Evolutionary conservation across 1,139 yeast genomes (phyloP).

Genomic region (Magnusiomyces tetraspermus): DNA sequence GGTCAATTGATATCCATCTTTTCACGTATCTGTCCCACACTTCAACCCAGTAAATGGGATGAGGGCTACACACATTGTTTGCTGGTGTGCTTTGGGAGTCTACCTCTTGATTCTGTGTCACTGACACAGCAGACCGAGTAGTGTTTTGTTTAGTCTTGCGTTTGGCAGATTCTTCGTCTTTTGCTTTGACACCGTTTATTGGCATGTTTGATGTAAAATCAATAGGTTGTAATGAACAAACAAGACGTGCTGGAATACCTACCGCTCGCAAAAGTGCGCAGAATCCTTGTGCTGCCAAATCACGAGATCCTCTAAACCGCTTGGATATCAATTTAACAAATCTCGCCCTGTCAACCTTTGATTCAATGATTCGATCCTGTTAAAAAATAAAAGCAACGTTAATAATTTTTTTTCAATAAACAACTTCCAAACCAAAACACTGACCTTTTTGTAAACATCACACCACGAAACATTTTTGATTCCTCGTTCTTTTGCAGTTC

Average conservation of each 20-base stretch:
- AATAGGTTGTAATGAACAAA: slow-evolving; percentile 81
- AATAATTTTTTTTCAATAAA: no score
- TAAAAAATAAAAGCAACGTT: not conserved
- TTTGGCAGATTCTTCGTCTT: slow-evolving; percentile 5
- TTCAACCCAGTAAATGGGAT: slow-evolving; percentile 87
- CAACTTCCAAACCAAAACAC: not conserved
- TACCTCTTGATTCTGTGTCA: not conserved
- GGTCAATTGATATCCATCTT: slow-evolving; percentile 82
- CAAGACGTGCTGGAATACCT: slow-evolving; percentile 63
- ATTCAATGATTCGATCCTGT: slow-evolving; percentile 19
- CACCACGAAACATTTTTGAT: slow-evolving; percentile 50
- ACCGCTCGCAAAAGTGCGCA: slow-evolving; percentile 63
- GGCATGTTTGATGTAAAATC: slow-evolving; percentile 51
- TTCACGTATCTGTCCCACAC: slow-evolving; percentile 72
- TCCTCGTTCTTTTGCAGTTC: slow-evolving; percentile 40
- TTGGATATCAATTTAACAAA: slow-evolving; percentile 20
- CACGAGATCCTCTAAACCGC: slow-evolving; percentile 51
- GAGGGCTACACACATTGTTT: slow-evolving; percentile 21
- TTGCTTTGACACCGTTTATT: slow-evolving; percentile 14
- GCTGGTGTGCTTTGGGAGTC: slow-evolving; percentile 1
- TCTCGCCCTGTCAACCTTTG: slow-evolving; percentile 18
- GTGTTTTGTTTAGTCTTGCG: not conserved
- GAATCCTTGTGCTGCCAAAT: slow-evolving; percentile 80
- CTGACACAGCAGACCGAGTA: not conserved
- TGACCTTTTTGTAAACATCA: slow-evolving; percentile 34